Conservation (phyloP, 495 filamentous ascomycete species). For the Penicillium ochrochloron region DNA sequence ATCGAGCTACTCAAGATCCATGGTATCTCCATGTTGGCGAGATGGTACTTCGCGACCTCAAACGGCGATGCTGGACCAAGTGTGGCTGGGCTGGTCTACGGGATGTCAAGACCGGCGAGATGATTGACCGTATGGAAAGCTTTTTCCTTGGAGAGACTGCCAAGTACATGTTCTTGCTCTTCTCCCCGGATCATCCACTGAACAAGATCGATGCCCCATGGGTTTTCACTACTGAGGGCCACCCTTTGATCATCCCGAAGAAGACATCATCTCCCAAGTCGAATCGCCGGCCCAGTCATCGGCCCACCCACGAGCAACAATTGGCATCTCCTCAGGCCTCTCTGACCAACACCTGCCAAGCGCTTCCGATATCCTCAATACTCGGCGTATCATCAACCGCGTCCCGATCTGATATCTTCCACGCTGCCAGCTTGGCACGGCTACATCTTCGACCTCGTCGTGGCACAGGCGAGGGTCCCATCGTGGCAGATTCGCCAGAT, state of each 20-base stretch:
- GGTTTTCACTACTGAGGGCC: conserved; percentile 95
- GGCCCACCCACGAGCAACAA: conserved; percentile 16
- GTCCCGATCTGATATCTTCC: conserved; percentile 84
- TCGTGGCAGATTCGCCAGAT: conserved; percentile 53
- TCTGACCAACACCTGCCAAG: conserved; percentile 56
- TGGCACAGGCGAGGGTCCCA: conserved; percentile 55
- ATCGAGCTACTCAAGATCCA: conserved; percentile 89
- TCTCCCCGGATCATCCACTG: conserved; percentile 81
- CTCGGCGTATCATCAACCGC: conserved; percentile 80
- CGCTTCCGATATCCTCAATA: conserved; percentile 58
- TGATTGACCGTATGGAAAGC: conserved; percentile 96
- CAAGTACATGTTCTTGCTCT: conserved; percentile 92
- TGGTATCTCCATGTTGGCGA: conserved; percentile 97
- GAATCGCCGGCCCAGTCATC: conserved; percentile 3
- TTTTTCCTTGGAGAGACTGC: conserved; percentile 97
- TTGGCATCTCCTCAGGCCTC: conserved; percentile 12
- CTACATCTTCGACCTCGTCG: conserved; percentile 73
- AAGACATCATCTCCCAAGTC: conserved; percentile 28
- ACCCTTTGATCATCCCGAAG: conserved; percentile 85
- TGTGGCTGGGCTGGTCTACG: conserved; percentile 97
- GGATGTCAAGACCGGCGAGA: conserved; percentile 86
- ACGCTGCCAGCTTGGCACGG: conserved; percentile 84
- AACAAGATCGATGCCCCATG: conserved; percentile 84
- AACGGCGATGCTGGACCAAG: conserved; percentile 85
- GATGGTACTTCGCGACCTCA: conserved; percentile 90